A percentile compares a stretch with the other conserved stretches of the same genome.
Conservation (phyloP, 371 early-diverging fungal genomes). For the Lichtheimia ornata region DNA sequence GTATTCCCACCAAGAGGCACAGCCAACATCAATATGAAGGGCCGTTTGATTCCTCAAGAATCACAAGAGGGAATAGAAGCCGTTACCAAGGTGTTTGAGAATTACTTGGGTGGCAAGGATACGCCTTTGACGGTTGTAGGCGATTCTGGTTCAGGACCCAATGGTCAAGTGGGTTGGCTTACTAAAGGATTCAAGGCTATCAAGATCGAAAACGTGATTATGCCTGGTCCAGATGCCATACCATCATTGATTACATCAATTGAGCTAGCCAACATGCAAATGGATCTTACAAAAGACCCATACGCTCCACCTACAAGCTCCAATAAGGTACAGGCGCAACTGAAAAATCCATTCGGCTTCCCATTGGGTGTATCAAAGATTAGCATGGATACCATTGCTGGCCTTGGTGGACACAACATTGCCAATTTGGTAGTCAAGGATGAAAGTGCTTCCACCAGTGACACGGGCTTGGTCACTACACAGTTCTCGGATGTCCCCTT, state of each 20-base stretch:
- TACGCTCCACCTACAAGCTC: constrained; percentile 51
- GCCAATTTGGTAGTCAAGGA: constrained; percentile 48
- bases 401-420: constrained; percentile 29
- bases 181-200: constrained; percentile 53
- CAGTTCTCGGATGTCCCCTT: constrained; percentile 42
- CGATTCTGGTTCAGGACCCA: constrained; percentile 48
- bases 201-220: constrained; percentile 45
- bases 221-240: constrained; percentile 43
- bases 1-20: constrained; percentile 29
- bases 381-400: constrained; percentile 43
- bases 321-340: constrained; percentile 41
- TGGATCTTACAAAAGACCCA: constrained; percentile 56
- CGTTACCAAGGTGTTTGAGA: constrained; percentile 51
- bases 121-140: constrained; percentile 47
- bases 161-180: constrained; percentile 58
- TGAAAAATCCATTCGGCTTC: constrained; percentile 57
- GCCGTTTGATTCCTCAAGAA: constrained; percentile 46
- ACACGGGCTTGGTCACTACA: constrained; percentile 39
- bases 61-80: constrained; percentile 37
- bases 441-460: constrained; percentile 39
- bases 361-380: constrained; percentile 48
- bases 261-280: constrained; percentile 45
- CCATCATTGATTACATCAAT: constrained; percentile 47
- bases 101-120: constrained; percentile 47
- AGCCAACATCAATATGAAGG: constrained; percentile 34